A percentile compares a stretch with the other conserved stretches of the same genome.
Evolutionary conservation across 345 rosid species (phyloP).

Genomic region (Diplotaxis tenuifolia): DNA sequence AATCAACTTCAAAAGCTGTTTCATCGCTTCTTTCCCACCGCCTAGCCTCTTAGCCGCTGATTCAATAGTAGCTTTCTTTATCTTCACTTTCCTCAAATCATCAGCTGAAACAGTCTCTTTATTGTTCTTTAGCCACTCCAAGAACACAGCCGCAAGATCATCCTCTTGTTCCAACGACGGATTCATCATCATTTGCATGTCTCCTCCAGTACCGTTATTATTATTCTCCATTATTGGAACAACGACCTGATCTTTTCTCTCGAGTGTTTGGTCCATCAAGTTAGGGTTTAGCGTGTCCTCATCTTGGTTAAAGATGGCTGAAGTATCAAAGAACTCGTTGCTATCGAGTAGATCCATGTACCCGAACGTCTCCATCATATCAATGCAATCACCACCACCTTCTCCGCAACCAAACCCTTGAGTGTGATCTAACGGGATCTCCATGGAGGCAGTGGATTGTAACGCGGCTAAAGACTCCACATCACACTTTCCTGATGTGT

Average conservation of each 20-base stretch:
- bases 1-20: conserved; percentile 80
- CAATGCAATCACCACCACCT: conserved; percentile 50
- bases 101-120: conserved; percentile 86
- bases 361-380: conserved; percentile 74
- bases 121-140: conserved; percentile 90
- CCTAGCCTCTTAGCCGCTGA: conserved; percentile 82
- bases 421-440: conserved; percentile 40
- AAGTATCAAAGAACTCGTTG: conserved; percentile 71
- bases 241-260: conserved; percentile 23
- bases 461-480: conserved; percentile 40
- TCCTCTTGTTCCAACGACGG: conserved; percentile 41
- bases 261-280: conserved; percentile 34
- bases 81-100: conserved; percentile 80
- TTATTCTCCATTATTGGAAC: conserved; percentile 31
- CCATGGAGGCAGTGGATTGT: conserved; percentile 81
- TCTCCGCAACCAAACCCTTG: conserved; percentile 41
- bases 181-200: conserved; percentile 35
- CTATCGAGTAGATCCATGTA: conserved; percentile 79
- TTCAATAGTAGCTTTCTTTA: conserved; percentile 92
- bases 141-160: conserved; percentile 77
- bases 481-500: conserved; percentile 29
- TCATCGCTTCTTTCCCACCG: conserved; percentile 93
- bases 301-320: conserved; percentile 55
- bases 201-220: conserved; percentile 29
- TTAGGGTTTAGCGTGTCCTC: conserved; percentile 38